Evolutionary conservation across 1,139 yeast genomes (phyloP), one percentile per base, ranked within the genome.

Genomic region (Zhuliangozyma blackwelliae): DNA sequence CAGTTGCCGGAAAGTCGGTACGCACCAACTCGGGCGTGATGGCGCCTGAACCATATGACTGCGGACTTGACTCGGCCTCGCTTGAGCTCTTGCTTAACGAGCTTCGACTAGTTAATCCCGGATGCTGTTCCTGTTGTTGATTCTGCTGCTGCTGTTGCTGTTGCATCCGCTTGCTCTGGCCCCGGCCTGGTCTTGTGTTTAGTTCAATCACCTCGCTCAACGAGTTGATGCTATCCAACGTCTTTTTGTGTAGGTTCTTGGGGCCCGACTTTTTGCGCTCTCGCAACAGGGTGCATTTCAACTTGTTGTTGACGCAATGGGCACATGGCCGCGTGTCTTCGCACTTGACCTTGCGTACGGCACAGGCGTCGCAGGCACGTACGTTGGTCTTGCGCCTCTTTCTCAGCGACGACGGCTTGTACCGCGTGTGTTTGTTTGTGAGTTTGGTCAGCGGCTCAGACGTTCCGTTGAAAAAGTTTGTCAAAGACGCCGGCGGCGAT

Each of bases 351-450:
- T 69, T 69, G 27, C 74, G 46, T 13, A 65, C 55, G 16, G 73
- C 67, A 51, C 75, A 69, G 7, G 70, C 74, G 45, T 69, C 75
- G 44, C 75, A 69, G 8, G 75, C 67, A 36, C 66, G 36, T 2
- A 50, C 50, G 20, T 54, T 56, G 2, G 55, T 38, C 28, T 48
- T 54, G 28, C 62, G 40, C 34, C 53, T 58, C 45, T 54, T 53
- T 26, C 46, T 49, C n/a, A 10, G n/a, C 11, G 27, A 25, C 10
- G 35, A 34, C 7, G 34, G 35, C 25, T 36, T 43, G 11, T 33
- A 32, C 21, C 37, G 35, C 3, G 47, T 46, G 30, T 46, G 49
- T 28, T 40, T 40, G 28, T 45, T 46, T 8, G 49, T 46, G 28
- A 46, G 26, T 33, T 43, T 45, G 1, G 41, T 39, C 7, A 38